These are phyloP conservation scores for Coprinopsis strossmayeri DNA, from an alignment of 768 basidiomycete genomes.

Conservation along the genomic window DNA sequence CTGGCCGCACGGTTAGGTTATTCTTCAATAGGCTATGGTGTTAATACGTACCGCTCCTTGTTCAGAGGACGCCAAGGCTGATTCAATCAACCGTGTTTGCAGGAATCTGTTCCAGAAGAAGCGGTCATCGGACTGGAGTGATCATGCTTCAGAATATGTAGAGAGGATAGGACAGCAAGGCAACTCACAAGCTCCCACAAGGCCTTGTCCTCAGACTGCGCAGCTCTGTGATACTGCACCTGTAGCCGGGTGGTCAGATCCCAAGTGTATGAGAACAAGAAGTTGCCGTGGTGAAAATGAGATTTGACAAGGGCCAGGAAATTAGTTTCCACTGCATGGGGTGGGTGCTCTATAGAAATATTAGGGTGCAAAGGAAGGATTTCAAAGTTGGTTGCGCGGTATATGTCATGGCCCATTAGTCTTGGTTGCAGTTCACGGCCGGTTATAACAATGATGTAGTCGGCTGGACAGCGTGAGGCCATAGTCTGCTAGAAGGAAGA, in stretches of 20 bases:
- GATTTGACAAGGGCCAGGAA: constrained; percentile 80
- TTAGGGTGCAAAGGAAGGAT: constrained; percentile 80
- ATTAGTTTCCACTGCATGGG: constrained; percentile 84
- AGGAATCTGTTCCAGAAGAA: constrained; percentile 97
- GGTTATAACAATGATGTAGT: constrained; percentile 88
- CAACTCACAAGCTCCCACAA: constrained; percentile 75
- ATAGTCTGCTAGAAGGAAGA: neutral
- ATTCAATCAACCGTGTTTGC: constrained; percentile 54
- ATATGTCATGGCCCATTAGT: constrained; percentile 82
- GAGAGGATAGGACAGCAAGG: neutral
- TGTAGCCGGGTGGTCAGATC: constrained; percentile 88
- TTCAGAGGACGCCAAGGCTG: constrained; percentile 33
- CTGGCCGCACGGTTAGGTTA: constrained; percentile 31
- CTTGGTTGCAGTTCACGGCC: constrained; percentile 72
- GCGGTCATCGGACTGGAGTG: constrained; percentile 80
- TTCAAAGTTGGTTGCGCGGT: constrained; percentile 85
- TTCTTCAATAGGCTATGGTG: too few relatives aligned
- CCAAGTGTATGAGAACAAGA: constrained; percentile 88
- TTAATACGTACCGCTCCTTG: constrained; percentile 42
- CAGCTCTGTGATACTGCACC: constrained; percentile 60
- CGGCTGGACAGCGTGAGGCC: constrained; percentile 39
- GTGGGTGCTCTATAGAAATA: constrained; percentile 57
- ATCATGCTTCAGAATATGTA: neutral
- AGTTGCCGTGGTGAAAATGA: constrained; percentile 72
- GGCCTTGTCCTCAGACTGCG: constrained; percentile 44